phyloP scores from a whole-genome alignment of 2,329 filamentous ascomycete species.

The Cytospora mali region DNA sequence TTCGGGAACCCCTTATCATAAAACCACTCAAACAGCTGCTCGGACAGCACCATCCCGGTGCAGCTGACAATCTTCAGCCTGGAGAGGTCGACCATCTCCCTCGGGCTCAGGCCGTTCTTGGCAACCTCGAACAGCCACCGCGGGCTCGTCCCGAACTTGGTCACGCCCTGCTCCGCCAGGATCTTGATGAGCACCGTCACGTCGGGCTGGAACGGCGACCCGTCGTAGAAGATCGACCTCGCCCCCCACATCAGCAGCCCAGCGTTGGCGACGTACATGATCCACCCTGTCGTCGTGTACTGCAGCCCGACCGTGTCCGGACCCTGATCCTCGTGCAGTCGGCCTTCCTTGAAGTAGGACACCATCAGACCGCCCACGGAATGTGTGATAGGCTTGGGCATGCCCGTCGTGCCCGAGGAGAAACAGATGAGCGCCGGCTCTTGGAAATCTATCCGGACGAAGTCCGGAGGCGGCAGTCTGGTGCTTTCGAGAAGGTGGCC shows the following conservation, averaged over 20 bases:
- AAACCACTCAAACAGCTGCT: conserved; percentile 79
- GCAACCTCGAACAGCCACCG: conserved; percentile 75
- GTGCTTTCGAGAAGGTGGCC: conserved; percentile 46
- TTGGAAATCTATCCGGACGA: conserved; percentile 66
- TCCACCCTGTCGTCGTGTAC: conserved; percentile 77
- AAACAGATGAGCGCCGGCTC: conserved; percentile 81
- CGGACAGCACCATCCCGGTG: conserved; percentile 81
- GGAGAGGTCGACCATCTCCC: conserved; percentile 64
- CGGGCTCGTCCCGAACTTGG: conserved; percentile 74
- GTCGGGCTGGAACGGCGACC: conserved; percentile 76
- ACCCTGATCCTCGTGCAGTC: conserved; percentile 49
- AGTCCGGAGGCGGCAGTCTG: conserved; percentile 44
- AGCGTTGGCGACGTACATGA: conserved; percentile 76
- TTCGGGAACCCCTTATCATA: conserved; percentile 71
- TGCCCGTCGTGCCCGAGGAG: conserved; percentile 79
- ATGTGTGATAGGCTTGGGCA: conserved; percentile 85
- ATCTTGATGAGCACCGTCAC: conserved; percentile 64
- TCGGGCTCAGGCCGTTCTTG: conserved; percentile 64
- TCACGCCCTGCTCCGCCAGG: conserved; percentile 65
- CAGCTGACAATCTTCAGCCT: conserved; percentile 63
- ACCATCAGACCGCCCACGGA: conserved; percentile 67
- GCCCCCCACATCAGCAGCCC: conserved; percentile 62
- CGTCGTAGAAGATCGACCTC: conserved; percentile 75
- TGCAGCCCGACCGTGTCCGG: conserved; percentile 51
- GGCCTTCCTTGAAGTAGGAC: conserved; percentile 59